Evolutionary conservation across 495 filamentous ascomycete genomes (phyloP).

Genomic region (Ramalina peruviana): DNA sequence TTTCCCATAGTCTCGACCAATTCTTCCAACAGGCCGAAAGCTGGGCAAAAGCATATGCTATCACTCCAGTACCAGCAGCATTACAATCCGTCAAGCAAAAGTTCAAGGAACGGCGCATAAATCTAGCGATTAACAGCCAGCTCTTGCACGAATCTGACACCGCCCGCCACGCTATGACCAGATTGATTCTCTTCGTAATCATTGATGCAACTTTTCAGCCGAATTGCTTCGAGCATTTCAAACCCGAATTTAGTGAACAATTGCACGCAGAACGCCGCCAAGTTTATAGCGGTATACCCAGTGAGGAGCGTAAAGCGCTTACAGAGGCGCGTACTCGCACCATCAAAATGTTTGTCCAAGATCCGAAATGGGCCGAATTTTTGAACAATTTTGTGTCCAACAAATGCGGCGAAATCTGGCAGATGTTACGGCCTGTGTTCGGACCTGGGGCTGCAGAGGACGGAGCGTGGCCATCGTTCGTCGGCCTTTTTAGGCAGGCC

Average conservation of each 20-base stretch:
- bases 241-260: conserved; percentile 8
- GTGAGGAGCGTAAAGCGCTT: conserved; percentile 8
- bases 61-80: no score
- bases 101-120: not conserved
- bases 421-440: conserved; percentile 11
- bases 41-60: no score
- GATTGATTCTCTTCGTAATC: conserved; percentile 17
- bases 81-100: not conserved
- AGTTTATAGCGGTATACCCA: conserved; percentile 8
- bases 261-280: conserved; percentile 10
- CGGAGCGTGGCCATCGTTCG: conserved; percentile 13
- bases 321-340: conserved; percentile 10
- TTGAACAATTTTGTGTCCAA: conserved; percentile 2
- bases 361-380: conserved; percentile 15
- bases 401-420: conserved; percentile 15
- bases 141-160: conserved; percentile 14
- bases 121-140: conserved; percentile 3
- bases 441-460: conserved; percentile 2
- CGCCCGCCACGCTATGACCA: conserved; percentile 14
- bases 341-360: conserved; percentile 5
- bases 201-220: conserved; percentile 10
- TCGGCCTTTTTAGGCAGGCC: conserved; percentile 14
- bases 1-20: no score
- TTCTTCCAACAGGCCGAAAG: no score
- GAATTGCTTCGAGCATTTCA: conserved; percentile 12